Evolutionary conservation across 1,139 yeast species (phyloP), one percentile per base, ranked within the genome.

Genomic region (Geotrichum siamense): DNA sequence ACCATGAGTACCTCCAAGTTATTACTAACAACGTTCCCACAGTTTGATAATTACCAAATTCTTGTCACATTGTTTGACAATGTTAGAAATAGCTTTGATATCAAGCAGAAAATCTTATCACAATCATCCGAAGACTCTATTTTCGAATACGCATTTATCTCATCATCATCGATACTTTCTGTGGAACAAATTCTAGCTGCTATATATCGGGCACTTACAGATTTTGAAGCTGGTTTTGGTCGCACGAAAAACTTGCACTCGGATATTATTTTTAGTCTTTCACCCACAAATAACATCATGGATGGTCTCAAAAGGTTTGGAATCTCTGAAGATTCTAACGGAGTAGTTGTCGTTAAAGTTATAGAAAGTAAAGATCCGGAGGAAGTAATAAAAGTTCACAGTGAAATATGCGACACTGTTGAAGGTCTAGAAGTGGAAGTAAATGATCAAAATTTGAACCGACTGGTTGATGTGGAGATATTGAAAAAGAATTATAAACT

Each of bases 171-270:
- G 2, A 52, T 64, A n/a, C 53, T 69, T 5, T 69, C 76, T 0
- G 39, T 62, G 3, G 79, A 75, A 47, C 82, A 76, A 47, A 43
- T 77, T 5, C 57, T 65, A 35, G 64, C 75, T 22, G 76, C 79
- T 1, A 53, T 71, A 1, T 74, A 74, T 53, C 65, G 77, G 47
- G 71, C 76, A 3, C 53, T 77, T 5, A 53, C 69, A 19, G 81
- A 76, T 51, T 49, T 56, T 6, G 56, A 59, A 0, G 63, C 64
- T 28, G 71, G 67, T 21, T 17, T 26, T 39, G 58, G 69, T 56
- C 64, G 77, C 48, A 71, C 82, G 1, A 71, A 65, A 52, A 66
- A 69, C 2, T 45, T 76, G 4, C 77, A 76, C 48, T 72, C 80
- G 1, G 82, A 77, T 52, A 57, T 73, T 16, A 67, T 77, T 10